Evolutionary conservation across 2,329 filamentous ascomycete genomes (phyloP), one percentile per base, ranked within the genome.

Genomic region (Aspergillus oerlinghausenensis): DNA sequence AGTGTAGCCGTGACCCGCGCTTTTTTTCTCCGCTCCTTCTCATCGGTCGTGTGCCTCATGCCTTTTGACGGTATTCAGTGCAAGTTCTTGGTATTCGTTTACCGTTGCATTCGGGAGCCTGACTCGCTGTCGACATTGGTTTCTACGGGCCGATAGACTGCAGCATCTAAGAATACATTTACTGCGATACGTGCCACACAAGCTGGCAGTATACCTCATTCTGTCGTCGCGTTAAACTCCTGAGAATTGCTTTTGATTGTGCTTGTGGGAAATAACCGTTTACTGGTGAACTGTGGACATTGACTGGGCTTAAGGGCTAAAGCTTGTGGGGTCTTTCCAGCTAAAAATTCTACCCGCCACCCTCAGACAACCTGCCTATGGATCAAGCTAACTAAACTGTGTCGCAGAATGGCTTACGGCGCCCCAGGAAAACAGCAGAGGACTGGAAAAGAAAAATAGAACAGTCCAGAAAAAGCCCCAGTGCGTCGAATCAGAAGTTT

Each of bases 1-100:
- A 51, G n/a, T 47, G 43, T 47, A 47, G 43, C 43, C 43, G 21
- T 47, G 21, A 17, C 10, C 11, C 43, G 10, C 43, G 21, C 21
- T 26, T 47, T 25, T 47, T 47, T 23, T 52, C 45, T 53, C 55
- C 55, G 50, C 50, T 42, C n/a, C 28, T 19, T 23, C 21, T 17
- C 23, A 28, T 52, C 21, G 50, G 42, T 56, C 54, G 50, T 49
- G 50, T 56, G 54, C 54, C 50, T 43, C 40, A 19, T 19, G 21
- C 32, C 32, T 10, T 21, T 10, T 21, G 40, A 35, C 14, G 32
- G 14, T 17, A 17, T 11, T 29, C 28, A 7, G 14, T 38, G 17
- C 32, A 38, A 17, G 32, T 5, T 38, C 21, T 21, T 21, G 40
- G 40, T 17, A 11, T 21, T 19, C 3, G 21, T 23, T 38, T 38